Evolutionary conservation across 1,284 basidiomycete species (phyloP), one percentile per base, ranked within the genome.

Genomic region (Ceratobasidium sp.): DNA sequence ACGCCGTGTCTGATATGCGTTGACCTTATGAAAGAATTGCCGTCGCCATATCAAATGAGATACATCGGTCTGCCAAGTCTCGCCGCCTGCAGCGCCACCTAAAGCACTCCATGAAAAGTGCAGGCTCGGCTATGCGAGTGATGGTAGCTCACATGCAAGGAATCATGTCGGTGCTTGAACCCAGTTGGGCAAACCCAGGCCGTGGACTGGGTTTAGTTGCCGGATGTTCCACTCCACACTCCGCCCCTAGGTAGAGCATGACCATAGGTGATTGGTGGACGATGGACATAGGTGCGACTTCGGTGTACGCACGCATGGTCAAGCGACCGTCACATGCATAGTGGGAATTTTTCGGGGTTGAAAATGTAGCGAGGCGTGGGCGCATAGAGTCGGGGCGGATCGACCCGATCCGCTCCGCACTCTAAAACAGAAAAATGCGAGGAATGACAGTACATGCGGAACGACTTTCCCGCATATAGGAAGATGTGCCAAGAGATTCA

Each of bases 221-320:
- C 60, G 60, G 60, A 46, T 13, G 33, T 62, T 19, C 30, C 19
- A 66, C 60, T 66, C 60, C 60, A 39, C 60, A 46, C 60, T 66
- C 60, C 60, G 42, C 42, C 42, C 19, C 42, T 16, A 46, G 5
- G 14, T n/a, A 36, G 11, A 11, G 11, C 33, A 36, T 11, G 33
- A 36, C 5, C 33, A 11, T 36, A 36, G 5, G 16, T 6, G 42
- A 46, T n/a, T 49, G 57, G 47, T 59, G 25, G 57, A 27, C 42
- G 44, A 23, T 23, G 49, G 16, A 14, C 49, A 52, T 19, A 52
- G 23, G 4, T 29, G n/a, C 27, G 23, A 52, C 16, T 13, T 27
- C 23, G 19, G 49, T 27, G 49, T 33, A 47, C 21, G n/a, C 49
- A 36, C 39, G 47, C 4, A 33, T 50, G 42, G 44, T 21, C 19